phyloP scores from a whole-genome alignment of 139 green algal species.

The Chlorella vulgaris region DNA sequence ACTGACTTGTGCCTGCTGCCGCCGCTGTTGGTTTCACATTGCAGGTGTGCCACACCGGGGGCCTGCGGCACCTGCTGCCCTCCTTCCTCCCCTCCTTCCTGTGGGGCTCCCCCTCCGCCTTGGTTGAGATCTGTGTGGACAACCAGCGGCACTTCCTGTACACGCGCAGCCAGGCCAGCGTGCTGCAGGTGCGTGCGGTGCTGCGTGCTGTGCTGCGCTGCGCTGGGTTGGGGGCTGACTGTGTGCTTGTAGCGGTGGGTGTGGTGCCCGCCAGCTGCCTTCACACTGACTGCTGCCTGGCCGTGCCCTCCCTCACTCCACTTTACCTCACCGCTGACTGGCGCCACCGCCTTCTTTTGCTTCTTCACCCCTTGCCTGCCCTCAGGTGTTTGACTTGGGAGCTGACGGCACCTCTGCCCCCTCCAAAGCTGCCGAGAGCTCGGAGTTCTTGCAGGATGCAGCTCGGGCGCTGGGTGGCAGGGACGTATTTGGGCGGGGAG shows the following conservation, averaged over 20 bases:
- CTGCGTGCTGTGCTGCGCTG: no score
- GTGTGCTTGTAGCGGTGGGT: no score
- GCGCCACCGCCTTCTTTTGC: neutral
- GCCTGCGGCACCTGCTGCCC: conserved; percentile 66
- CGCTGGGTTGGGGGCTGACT: no score
- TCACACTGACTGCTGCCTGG: no score
- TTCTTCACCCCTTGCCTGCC: neutral
- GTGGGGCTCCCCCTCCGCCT: conserved; percentile 49
- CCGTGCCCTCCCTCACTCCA: no score
- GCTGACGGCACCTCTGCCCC: conserved; percentile 54
- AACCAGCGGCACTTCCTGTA: conserved; percentile 86
- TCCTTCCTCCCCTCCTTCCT: conserved; percentile 75
- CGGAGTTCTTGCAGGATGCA: conserved; percentile 60
- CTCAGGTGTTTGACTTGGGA: conserved; percentile 91
- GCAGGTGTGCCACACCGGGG: conserved; percentile 59
- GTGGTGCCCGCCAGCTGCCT: no score
- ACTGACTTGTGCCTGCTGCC: no score
- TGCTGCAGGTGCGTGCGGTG: conserved; percentile 58
- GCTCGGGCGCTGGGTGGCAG: conserved; percentile 33
- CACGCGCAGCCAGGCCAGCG: conserved; percentile 64
- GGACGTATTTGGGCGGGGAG: conserved; percentile 67
- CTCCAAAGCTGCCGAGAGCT: conserved; percentile 70
- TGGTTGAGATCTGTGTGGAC: conserved; percentile 83
- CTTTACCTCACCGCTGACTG: no score
- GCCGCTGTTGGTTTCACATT: no score